Conservation (phyloP, 2,329 filamentous ascomycete species). For the Ophiostoma populinum region DNA sequence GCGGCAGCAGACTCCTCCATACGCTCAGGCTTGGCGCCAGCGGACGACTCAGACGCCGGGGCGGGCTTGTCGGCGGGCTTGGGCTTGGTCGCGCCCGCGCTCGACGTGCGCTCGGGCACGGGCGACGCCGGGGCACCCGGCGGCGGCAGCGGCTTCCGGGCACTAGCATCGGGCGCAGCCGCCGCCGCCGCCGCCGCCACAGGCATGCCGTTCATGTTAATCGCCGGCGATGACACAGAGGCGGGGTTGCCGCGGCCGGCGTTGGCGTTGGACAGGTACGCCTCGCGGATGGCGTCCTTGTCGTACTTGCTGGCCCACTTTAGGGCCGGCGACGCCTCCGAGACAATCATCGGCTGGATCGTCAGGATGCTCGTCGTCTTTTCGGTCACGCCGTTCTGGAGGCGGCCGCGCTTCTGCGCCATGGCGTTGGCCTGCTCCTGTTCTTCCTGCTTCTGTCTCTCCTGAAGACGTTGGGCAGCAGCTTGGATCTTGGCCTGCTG, state of each 20-base stretch:
- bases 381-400: slow-evolving; percentile 31
- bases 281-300: slow-evolving; percentile 66
- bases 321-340: slow-evolving; percentile 80
- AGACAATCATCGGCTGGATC: slow-evolving; percentile 67
- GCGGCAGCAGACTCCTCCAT: not conserved
- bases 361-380: slow-evolving; percentile 88
- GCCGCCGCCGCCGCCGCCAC: too few relatives aligned
- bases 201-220: slow-evolving; percentile 8
- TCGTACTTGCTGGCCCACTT: slow-evolving; percentile 96
- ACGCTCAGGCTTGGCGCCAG: too few relatives aligned
- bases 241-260: slow-evolving; percentile 44
- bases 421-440: slow-evolving; percentile 20
- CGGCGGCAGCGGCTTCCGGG: slow-evolving; percentile 5
- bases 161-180: not conserved
- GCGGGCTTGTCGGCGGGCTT: too few relatives aligned
- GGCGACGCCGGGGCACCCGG: not conserved
- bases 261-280: slow-evolving; percentile 62
- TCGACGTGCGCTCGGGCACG: not conserved
- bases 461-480: slow-evolving; percentile 69
- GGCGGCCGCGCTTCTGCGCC: slow-evolving; percentile 32
- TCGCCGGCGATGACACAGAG: slow-evolving; percentile 6
- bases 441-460: slow-evolving; percentile 45
- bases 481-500: slow-evolving; percentile 88
- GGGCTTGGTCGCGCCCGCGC: too few relatives aligned
- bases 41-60: too few relatives aligned